These are phyloP conservation scores for Lipomyces mesembrius DNA, from an alignment of 805 yeast species.

Conservation along the genomic window DNA sequence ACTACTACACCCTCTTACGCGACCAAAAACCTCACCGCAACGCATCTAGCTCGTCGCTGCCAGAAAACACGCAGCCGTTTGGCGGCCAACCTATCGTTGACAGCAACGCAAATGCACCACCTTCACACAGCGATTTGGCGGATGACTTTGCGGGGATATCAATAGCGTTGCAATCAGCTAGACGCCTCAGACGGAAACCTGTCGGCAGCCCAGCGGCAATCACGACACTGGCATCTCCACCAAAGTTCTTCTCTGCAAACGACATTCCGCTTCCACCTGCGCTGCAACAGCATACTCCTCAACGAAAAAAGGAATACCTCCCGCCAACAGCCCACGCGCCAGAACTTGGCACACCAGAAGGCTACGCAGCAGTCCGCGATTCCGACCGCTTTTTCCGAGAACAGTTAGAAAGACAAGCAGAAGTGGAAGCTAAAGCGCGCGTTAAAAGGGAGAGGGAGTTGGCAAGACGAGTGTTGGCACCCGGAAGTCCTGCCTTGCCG, in stretches of 20 bases:
- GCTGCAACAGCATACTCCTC: background rate
- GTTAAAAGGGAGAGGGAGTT: background rate
- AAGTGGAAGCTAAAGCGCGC: background rate
- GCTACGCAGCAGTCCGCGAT: background rate
- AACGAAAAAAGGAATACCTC: conserved; percentile 1
- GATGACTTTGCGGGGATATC: background rate
- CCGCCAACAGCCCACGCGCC: background rate
- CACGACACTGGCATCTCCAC: background rate
- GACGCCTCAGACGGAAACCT: background rate
- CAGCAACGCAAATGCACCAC: background rate
- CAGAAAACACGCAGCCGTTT: background rate
- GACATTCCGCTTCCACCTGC: background rate
- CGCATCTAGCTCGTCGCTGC: background rate
- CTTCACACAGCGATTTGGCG: background rate
- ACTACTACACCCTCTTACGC: background rate
- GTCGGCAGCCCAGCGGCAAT: background rate
- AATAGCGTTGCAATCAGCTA: background rate
- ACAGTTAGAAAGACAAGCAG: background rate
- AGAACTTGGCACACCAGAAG: conserved; percentile 1
- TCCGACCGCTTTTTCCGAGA: background rate
- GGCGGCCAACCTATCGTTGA: background rate
- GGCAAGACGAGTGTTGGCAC: background rate
- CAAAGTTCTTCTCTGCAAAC: background rate
- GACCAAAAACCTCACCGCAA: background rate
- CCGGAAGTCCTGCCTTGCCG: background rate